phyloP scores from a whole-genome alignment of 805 yeast species.

The Zygosaccharomyces lentus region DNA sequence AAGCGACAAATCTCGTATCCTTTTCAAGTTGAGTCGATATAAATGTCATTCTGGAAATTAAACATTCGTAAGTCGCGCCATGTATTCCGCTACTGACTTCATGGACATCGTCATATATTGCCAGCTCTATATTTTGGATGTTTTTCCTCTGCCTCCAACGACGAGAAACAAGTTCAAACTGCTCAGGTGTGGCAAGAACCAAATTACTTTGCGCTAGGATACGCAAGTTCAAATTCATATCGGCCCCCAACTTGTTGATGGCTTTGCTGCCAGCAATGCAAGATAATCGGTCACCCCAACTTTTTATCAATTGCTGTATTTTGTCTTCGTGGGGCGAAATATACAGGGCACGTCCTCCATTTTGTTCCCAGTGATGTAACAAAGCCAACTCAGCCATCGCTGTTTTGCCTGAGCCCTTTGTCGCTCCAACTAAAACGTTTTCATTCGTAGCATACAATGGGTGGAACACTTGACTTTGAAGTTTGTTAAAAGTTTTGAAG shows the following conservation, averaged over 20 bases:
- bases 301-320: slow-evolving; percentile 43
- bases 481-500: slow-evolving; percentile 57
- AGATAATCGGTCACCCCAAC: slow-evolving; percentile 53
- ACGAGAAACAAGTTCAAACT: slow-evolving; percentile 68
- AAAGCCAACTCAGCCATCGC: slow-evolving; percentile 68
- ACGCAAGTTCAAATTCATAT: slow-evolving; percentile 49
- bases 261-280: slow-evolving; percentile 52
- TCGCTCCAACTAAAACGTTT: slow-evolving; percentile 60
- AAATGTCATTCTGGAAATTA: slow-evolving; percentile 66
- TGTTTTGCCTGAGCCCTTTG: slow-evolving; percentile 77
- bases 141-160: slow-evolving; percentile 79
- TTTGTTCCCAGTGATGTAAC: slow-evolving; percentile 65
- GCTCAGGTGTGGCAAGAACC: slow-evolving; percentile 71
- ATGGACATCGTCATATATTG: slow-evolving; percentile 75
- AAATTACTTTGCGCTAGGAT: slow-evolving; percentile 59
- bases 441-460: slow-evolving; percentile 54
- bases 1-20: slow-evolving; percentile 58
- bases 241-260: slow-evolving; percentile 52
- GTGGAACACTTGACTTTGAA: slow-evolving; percentile 70
- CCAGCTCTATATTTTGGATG: slow-evolving; percentile 60
- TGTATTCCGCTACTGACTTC: slow-evolving; percentile 49
- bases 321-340: slow-evolving; percentile 59
- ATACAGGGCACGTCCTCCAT: slow-evolving; percentile 67
- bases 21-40: slow-evolving; percentile 62
- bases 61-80: slow-evolving; percentile 66